Evolutionary conservation across 768 basidiomycete species (phyloP).

Genomic region (Russula griseocarnosa): DNA sequence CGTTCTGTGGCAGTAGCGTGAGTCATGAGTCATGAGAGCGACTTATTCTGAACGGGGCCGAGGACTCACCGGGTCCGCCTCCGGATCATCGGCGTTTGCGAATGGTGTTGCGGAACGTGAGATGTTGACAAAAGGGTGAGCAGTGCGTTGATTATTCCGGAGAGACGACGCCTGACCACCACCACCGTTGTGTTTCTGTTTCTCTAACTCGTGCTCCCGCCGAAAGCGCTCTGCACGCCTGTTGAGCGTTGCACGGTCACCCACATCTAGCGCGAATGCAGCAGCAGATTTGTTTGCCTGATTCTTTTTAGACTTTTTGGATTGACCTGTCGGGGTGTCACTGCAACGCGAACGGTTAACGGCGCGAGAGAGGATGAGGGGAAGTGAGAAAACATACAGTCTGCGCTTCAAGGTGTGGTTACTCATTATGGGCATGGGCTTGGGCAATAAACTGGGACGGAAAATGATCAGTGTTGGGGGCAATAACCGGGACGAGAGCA

Average conservation of each 20-base stretch:
- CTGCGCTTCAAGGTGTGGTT: conserved; percentile 61
- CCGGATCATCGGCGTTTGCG: conserved; percentile 59
- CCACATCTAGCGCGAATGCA: conserved; percentile 43
- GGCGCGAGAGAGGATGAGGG: background rate
- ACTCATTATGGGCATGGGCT: conserved; percentile 44
- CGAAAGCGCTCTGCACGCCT: conserved; percentile 86
- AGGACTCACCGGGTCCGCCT: conserved; percentile 61
- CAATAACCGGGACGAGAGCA: conserved; percentile 36
- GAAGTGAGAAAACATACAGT: conserved; percentile 42
- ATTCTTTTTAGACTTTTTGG: conserved; percentile 58
- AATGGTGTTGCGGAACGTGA: conserved; percentile 46
- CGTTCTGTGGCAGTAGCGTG: conserved; percentile 55
- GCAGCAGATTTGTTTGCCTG: conserved; percentile 35
- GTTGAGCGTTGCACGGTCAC: conserved; percentile 65
- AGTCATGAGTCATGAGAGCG: no score
- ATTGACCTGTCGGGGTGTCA: conserved; percentile 20
- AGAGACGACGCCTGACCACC: conserved; percentile 34
- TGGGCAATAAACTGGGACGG: conserved; percentile 52
- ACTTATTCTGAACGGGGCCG: background rate
- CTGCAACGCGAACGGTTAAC: background rate
- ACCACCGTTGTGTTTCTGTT: conserved; percentile 49
- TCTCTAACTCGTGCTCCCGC: conserved; percentile 83
- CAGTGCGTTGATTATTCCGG: conserved; percentile 43
- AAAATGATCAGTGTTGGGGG: background rate
- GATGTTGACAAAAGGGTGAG: conserved; percentile 46